Conservation (phyloP, 225 moss, liverwort and hornwort genomes). For the Climacium dendroides region DNA sequence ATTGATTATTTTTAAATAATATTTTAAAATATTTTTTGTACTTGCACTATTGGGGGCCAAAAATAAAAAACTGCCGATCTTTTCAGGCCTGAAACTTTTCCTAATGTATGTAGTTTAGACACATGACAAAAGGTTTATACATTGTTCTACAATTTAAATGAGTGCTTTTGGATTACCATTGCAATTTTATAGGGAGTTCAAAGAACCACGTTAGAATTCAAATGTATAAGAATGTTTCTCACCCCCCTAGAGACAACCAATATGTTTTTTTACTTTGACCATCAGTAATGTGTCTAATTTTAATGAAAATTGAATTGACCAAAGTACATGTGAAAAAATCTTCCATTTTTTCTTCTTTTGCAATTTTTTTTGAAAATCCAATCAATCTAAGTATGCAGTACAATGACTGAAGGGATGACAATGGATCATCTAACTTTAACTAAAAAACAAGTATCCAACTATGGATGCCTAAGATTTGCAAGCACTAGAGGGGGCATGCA, state of each 20-base stretch:
- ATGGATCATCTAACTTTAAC: fast-evolving
- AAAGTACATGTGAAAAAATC: background rate
- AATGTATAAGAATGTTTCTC: too few species aligned
- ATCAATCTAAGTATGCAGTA: too few species aligned
- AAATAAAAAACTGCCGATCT: too few species aligned
- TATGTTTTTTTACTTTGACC: background rate
- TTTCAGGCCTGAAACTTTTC: too few species aligned
- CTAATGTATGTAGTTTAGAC: too few species aligned
- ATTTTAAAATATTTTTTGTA: too few species aligned
- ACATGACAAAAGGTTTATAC: background rate
- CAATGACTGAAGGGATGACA: background rate
- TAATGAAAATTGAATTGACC: background rate
- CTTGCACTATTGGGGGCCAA: too few species aligned
- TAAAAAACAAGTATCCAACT: fast-evolving
- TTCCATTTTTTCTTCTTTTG: background rate
- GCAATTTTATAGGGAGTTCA: too few species aligned
- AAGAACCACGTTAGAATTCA: background rate
- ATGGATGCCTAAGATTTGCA: fast-evolving
- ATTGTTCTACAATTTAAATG: background rate
- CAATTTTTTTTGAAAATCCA: too few species aligned
- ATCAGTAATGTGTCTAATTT: background rate
- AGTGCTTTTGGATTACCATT: too few species aligned
- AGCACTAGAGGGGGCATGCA: background rate
- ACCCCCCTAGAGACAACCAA: background rate
- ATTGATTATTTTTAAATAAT: too few species aligned